These are phyloP conservation scores for Boletus hoseneyae DNA, from an alignment of 1,284 basidiomycete genomes.

Conservation along the genomic window DNA sequence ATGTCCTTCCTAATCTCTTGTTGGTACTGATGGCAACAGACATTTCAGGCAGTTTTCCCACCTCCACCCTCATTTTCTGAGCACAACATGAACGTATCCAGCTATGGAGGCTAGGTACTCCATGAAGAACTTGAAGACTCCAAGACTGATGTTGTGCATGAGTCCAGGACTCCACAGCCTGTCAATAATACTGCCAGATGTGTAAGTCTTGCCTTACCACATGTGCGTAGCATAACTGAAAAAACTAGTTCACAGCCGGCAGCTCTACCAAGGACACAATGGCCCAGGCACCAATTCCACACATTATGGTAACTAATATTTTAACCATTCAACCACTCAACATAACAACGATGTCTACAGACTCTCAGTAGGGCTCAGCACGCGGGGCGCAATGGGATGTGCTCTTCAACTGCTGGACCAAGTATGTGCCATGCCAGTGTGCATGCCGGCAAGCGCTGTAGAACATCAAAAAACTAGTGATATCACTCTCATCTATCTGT, in stretches of 20 bases:
- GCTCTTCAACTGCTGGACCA: neutral
- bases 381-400: neutral
- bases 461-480: neutral
- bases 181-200: neutral
- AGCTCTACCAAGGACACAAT: neutral
- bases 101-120: neutral
- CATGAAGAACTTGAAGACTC: neutral
- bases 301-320: neutral
- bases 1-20: neutral
- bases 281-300: neutral
- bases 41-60: neutral
- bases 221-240: neutral
- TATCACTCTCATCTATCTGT: neutral
- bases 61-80: neutral
- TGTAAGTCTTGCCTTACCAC: neutral
- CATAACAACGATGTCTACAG: neutral
- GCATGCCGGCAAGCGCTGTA: neutral
- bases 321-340: neutral
- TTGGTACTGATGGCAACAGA: neutral
- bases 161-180: neutral
- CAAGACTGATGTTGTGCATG: neutral
- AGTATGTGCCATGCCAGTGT: neutral
- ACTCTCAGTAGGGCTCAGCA: neutral
- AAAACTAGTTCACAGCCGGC: neutral
- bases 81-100: neutral